A percentile compares a stretch with the other conserved stretches of the same genome.
These are phyloP conservation scores for Aureobasidium sp. DNA, from an alignment of 2,329 filamentous ascomycete species.

Conservation along the genomic window DNA sequence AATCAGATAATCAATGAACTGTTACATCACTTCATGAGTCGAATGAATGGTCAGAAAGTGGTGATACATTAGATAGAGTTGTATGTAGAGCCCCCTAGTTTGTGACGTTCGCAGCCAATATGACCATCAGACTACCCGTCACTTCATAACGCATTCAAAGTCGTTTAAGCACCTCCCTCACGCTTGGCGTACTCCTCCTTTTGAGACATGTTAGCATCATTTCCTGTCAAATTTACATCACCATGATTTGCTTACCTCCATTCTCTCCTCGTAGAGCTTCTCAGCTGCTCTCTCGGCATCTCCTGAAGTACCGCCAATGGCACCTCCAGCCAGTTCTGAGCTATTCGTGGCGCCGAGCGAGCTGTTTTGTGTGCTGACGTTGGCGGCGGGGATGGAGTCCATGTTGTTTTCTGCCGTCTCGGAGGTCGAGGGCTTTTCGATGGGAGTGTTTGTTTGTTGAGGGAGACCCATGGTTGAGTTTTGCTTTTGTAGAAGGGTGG, in stretches of 20 bases:
- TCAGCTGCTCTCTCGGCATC: slow-evolving; percentile 2
- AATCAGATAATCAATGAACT: too few species aligned
- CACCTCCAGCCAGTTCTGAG: slow-evolving; percentile 3
- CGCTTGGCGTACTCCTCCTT: slow-evolving; percentile 10
- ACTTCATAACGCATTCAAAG: neutral
- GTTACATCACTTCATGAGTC: too few species aligned
- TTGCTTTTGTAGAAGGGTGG: too few species aligned
- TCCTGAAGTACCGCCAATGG: slow-evolving; percentile 3
- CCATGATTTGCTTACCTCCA: neutral
- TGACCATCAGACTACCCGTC: neutral
- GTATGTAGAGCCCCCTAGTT: neutral
- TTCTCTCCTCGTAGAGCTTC: slow-evolving; percentile 13
- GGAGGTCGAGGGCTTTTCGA: slow-evolving; percentile 11
- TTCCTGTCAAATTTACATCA: too few species aligned
- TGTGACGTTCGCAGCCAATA: neutral
- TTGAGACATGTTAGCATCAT: neutral
- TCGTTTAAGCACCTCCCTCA: slow-evolving; percentile 1
- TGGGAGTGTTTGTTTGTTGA: slow-evolving; percentile 10
- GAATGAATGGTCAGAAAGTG: neutral
- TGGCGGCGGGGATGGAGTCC: neutral
- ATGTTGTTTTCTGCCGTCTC: neutral
- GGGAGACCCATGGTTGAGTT: slow-evolving; percentile 8
- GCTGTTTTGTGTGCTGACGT: neutral
- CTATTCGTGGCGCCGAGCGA: neutral
- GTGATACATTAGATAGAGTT: slow-evolving; percentile 1